Evolutionary conservation across 2,329 filamentous ascomycete species (phyloP).

Genomic region (Arthrobotrys musiformis): DNA sequence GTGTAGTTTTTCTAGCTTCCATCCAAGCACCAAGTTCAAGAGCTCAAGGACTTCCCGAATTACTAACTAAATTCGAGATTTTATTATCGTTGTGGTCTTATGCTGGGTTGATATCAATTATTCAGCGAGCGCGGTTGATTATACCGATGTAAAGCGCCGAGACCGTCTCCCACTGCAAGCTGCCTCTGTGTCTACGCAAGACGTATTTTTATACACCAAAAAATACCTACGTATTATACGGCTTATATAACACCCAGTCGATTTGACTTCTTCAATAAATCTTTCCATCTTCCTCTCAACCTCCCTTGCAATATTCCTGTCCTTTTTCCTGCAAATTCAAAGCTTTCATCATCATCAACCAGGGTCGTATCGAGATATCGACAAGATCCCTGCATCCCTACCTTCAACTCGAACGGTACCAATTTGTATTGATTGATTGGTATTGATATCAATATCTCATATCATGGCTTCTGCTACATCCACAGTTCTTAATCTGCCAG

Average conservation of each 20-base stretch:
- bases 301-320: not conserved
- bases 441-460: not conserved
- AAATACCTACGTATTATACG: too few species aligned
- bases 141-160: slow-evolving; percentile 6
- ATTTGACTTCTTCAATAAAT: not conserved
- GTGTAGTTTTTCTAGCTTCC: not conserved
- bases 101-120: slow-evolving; percentile 15
- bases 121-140: not conserved
- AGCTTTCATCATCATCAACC: not conserved
- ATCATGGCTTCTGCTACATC: slow-evolving; percentile 1
- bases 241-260: not conserved
- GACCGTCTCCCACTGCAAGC: not conserved
- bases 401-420: not conserved
- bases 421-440: not conserved
- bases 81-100: slow-evolving; percentile 17
- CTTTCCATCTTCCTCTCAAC: not conserved
- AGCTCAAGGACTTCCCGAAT: not conserved
- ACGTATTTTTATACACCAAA: not conserved
- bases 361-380: not conserved
- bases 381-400: slow-evolving; percentile 1
- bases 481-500: slow-evolving; percentile 29
- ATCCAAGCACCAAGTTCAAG: not conserved
- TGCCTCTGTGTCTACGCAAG: too few species aligned
- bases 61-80: not conserved
- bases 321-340: not conserved